Conservation (phyloP, 2,329 filamentous ascomycete genomes). For the Ophidiomyces ophidiicola region DNA sequence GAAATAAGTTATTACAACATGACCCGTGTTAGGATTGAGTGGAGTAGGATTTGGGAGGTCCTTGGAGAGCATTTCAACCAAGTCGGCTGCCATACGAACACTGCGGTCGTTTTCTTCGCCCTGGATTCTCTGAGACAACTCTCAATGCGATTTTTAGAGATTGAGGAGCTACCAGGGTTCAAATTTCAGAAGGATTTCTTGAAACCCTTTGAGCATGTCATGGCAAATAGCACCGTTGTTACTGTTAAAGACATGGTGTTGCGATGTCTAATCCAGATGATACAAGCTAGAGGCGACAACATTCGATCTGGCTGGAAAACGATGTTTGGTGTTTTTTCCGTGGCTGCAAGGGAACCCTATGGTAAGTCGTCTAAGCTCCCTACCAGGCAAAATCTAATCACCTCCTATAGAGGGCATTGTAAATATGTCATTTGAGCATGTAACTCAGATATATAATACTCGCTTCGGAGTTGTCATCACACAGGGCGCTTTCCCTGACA, state of each 20-base stretch:
- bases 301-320: slow-evolving; percentile 97
- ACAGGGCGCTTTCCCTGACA: slow-evolving; percentile 89
- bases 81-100: slow-evolving; percentile 92
- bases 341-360: slow-evolving; percentile 83
- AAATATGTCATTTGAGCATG: slow-evolving; percentile 92
- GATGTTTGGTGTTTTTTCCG: slow-evolving; percentile 98
- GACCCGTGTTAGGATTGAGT: slow-evolving; percentile 94
- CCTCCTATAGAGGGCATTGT: slow-evolving; percentile 65
- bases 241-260: slow-evolving; percentile 96
- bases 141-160: slow-evolving; percentile 98
- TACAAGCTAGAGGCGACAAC: slow-evolving; percentile 89
- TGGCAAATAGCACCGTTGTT: slow-evolving; percentile 81
- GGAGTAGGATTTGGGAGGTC: slow-evolving; percentile 94
- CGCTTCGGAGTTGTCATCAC: slow-evolving; percentile 92
- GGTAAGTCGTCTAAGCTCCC: slow-evolving; percentile 32
- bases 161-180: slow-evolving; percentile 94
- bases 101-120: slow-evolving; percentile 92
- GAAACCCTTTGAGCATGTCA: slow-evolving; percentile 95
- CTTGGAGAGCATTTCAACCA: slow-evolving; percentile 98
- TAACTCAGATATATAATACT: slow-evolving; percentile 87
- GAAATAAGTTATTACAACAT: slow-evolving; percentile 99
- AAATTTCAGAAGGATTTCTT: slow-evolving; percentile 99
- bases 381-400: slow-evolving; percentile 16
- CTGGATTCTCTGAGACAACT: slow-evolving; percentile 89
- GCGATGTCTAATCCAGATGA: slow-evolving; percentile 96